phyloP scores from a whole-genome alignment of 345 rosid species.

The Camelina neglecta region DNA sequence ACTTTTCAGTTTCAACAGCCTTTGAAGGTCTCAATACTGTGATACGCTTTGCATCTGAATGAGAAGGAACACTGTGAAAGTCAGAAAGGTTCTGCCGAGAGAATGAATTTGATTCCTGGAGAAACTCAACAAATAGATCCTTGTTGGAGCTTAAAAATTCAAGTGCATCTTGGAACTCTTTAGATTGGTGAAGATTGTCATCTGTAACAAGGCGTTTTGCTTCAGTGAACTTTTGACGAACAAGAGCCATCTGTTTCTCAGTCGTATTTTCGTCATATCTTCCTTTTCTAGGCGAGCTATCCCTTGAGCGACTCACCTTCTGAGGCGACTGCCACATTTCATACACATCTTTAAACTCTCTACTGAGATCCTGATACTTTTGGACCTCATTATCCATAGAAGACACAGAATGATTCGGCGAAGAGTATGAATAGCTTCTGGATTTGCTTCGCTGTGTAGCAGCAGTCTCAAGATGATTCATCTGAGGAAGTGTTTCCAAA shows the following conservation, averaged over 20 bases:
- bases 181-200: constrained; percentile 76
- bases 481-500: constrained; percentile 77
- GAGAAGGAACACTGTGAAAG: constrained; percentile 60
- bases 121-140: constrained; percentile 74
- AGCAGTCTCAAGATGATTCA: constrained; percentile 51
- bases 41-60: constrained; percentile 77
- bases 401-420: constrained; percentile 56
- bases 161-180: constrained; percentile 85
- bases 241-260: constrained; percentile 78
- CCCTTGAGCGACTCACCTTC: constrained; percentile 50
- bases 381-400: constrained; percentile 55
- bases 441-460: constrained; percentile 56
- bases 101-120: constrained; percentile 76
- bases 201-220: constrained; percentile 83
- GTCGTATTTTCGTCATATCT: constrained; percentile 44
- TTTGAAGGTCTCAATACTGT: constrained; percentile 90
- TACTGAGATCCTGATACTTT: constrained; percentile 55
- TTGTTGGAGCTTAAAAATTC: constrained; percentile 77
- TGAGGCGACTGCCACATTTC: constrained; percentile 68
- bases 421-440: constrained; percentile 59
- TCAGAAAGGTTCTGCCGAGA: constrained; percentile 44
- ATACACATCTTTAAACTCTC: constrained; percentile 63
- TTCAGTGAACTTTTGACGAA: constrained; percentile 85
- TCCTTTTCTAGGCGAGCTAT: constrained; percentile 58
- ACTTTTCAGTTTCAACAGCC: constrained; percentile 61